A percentile compares a stretch with the other conserved stretches of the same genome.
phyloP scores from a whole-genome alignment of 2,329 filamentous ascomycete species.

The Parascedosporium putredinis region DNA sequence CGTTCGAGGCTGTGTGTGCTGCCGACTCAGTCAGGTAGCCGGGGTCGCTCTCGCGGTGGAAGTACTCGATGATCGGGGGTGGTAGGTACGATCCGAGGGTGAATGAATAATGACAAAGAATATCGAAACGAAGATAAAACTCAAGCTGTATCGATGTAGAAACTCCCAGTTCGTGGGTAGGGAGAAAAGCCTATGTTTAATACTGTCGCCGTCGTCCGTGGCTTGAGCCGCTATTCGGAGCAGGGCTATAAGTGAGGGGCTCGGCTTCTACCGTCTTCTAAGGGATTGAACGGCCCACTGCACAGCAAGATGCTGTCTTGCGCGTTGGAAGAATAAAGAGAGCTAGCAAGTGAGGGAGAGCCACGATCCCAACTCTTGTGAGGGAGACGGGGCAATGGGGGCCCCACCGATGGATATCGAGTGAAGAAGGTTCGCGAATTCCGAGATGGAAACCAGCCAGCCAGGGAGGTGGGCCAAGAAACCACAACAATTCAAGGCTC shows the following conservation, averaged over 20 bases:
- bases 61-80: neutral
- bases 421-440: no score
- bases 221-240: neutral
- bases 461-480: no score
- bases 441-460: no score
- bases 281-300: no score
- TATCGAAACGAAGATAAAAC: neutral
- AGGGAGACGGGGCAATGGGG: neutral
- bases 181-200: neutral
- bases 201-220: neutral
- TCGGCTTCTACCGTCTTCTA: neutral
- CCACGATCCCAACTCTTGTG: neutral
- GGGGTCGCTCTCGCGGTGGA: no score
- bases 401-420: neutral
- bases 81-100: neutral
- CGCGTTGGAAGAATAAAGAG: neutral
- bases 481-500: neutral
- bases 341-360: neutral
- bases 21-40: no score
- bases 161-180: neutral
- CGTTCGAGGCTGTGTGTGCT: no score
- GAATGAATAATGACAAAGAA: neutral
- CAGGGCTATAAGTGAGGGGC: neutral
- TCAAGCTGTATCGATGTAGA: neutral
- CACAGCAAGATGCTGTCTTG: neutral